Evolutionary conservation across 257 asterid genomes (phyloP).

Genomic region (Pogostemon cablin): DNA sequence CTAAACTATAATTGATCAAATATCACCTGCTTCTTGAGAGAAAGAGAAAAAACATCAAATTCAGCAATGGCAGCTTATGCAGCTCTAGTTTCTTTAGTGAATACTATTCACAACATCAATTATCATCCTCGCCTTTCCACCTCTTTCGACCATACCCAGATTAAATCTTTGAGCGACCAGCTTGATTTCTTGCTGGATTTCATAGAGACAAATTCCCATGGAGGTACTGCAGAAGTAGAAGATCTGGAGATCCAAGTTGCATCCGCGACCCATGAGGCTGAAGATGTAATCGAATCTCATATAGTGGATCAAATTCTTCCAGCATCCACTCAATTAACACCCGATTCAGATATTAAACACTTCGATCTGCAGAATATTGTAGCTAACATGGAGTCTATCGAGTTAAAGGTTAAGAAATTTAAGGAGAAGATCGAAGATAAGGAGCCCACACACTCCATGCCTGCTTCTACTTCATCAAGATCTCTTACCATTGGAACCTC

Average conservation of each 20-base stretch:
- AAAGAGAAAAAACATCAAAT: not conserved
- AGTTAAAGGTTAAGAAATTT: not conserved
- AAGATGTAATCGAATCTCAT: constrained; percentile 25
- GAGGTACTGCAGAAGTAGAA: constrained; percentile 5
- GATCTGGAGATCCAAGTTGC: constrained; percentile 22
- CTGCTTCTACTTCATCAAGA: constrained; percentile 11
- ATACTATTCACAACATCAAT: not conserved
- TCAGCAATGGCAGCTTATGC: constrained; percentile 18
- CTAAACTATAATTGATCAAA: not conserved
- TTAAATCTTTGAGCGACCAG: not conserved
- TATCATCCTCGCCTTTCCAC: constrained; percentile 11
- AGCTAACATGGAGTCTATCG: not conserved
- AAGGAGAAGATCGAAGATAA: not conserved
- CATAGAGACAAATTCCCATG: constrained; percentile 14
- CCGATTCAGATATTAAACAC: not conserved
- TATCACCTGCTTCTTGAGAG: not conserved
- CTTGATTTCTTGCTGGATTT: constrained; percentile 18
- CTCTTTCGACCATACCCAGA: not conserved
- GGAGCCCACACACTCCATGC: not conserved
- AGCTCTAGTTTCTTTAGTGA: constrained; percentile 5
- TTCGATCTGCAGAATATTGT: not conserved
- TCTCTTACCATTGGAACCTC: not conserved
- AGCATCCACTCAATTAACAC: not conserved
- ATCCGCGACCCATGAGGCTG: constrained; percentile 13
- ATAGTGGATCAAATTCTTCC: constrained; percentile 5